These are phyloP conservation scores for Annulohypoxylon moriforme DNA, from an alignment of 495 filamentous ascomycete genomes.

Conservation along the genomic window DNA sequence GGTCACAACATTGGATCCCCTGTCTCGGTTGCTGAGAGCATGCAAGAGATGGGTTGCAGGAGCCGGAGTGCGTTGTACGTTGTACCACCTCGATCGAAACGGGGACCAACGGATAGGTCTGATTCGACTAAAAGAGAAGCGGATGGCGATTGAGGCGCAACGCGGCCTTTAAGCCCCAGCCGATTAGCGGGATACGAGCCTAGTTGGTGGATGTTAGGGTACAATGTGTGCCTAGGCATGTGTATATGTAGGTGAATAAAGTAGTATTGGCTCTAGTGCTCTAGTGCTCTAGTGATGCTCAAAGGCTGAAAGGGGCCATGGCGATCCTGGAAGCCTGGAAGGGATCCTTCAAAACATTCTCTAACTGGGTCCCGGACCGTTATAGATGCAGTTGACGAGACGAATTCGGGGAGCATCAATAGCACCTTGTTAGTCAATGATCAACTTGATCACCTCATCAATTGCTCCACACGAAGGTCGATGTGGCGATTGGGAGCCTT, in stretches of 20 bases:
- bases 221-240: neutral
- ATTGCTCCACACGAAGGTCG: slow-evolving; percentile 27
- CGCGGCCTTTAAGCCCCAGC: slow-evolving; percentile 42
- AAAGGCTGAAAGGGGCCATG: neutral
- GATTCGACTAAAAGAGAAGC: slow-evolving; percentile 36
- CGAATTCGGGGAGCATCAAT: slow-evolving; percentile 35
- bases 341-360: slow-evolving; percentile 11
- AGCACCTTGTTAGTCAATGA: slow-evolving; percentile 47
- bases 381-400: slow-evolving; percentile 34
- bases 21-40: slow-evolving; percentile 39
- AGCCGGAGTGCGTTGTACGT: slow-evolving; percentile 43
- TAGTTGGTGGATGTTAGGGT: slow-evolving; percentile 9
- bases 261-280: neutral
- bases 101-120: slow-evolving; percentile 31
- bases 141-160: slow-evolving; percentile 39
- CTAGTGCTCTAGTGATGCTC: slow-evolving; percentile 15
- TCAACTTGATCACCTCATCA: slow-evolving; percentile 45
- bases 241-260: neutral
- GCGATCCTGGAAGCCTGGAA: neutral
- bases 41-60: slow-evolving; percentile 47
- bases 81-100: slow-evolving; percentile 46
- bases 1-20: slow-evolving; percentile 43
- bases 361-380: slow-evolving; percentile 32
- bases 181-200: slow-evolving; percentile 30
- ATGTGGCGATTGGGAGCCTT: slow-evolving; percentile 41